Base-by-base conservation (phyloP, 352 stramenopile species). In the Globisporangium spiculum region DNA sequence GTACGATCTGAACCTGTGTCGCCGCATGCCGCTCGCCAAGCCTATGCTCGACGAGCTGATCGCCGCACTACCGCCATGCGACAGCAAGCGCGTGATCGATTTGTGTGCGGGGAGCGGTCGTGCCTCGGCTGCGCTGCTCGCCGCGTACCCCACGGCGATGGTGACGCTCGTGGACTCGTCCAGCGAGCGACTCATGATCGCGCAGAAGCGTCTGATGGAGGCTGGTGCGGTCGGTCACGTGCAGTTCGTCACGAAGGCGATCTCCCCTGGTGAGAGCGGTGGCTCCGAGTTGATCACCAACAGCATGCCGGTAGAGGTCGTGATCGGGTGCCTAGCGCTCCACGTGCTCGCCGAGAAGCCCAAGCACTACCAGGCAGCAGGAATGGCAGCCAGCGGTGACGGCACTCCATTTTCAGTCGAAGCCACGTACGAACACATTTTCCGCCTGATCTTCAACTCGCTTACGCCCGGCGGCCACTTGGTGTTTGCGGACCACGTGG, bases 1-100 rank as follows among this genome's bases (percentile, higher is more conserved):
- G 86, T 94, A 94, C 74, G 86, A 94, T 46, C 73, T 92, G 54
- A 76, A 94, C 20, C 44, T 94, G 7, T 66, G 80, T 63, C 75
- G 67, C 20, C 80, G 86, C 46, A 65, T 94, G 71, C 84, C 84
- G 24, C 73, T 88, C 18, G 83, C 78, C n/a, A 80, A 88, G 59
- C 59, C 70, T 2, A 83, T 92, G 71, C 69, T 92, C n/a, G 64
- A 80, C 9, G 77, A 94, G 68, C 74, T 94, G 38, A 60, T 93
- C 9, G 56, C 77, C 0, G 81, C 84, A 16, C 65, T 94, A 44
- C 86, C 86, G 20, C 86, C 86, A 4, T 92, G 86, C 62, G 73
- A 81, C 14, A 65, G 55, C 38, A 82, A 86, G 58, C 72, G 74
- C 36, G 81, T 93, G 5, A 50, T 92, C 24, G 86, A 94, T 53